phyloP scores from a whole-genome alignment of 164 flowering plant genomes.

The Tinospora cordifolia region DNA sequence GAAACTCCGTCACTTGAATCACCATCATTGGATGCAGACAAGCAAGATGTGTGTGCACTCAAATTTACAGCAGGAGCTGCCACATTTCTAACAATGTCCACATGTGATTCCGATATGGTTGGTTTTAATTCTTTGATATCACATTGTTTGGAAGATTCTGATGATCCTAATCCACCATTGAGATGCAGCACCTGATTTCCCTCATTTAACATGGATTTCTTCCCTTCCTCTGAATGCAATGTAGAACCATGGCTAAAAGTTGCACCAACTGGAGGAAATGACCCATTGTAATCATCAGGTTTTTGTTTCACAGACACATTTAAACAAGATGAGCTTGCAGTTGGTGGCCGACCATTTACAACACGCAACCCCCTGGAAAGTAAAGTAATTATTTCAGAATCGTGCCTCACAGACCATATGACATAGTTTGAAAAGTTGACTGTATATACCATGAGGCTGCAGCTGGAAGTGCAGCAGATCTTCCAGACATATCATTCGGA shows the following conservation, averaged over 20 bases:
- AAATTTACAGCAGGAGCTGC: conserved; percentile 32
- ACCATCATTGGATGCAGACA: conserved; percentile 16
- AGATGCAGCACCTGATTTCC: conserved; percentile 22
- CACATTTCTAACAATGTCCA: conserved; percentile 14
- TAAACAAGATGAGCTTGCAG: conserved; percentile 24
- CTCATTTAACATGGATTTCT: conserved; percentile 27
- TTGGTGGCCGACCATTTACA: conserved; percentile 33
- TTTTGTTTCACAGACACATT: conserved; percentile 44
- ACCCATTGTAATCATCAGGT: conserved; percentile 29
- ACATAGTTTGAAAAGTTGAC: neutral
- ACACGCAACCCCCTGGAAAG: conserved; percentile 65
- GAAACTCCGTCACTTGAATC: neutral
- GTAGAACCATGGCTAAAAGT: conserved; percentile 23
- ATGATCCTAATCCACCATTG: conserved; percentile 18
- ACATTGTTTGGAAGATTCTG: conserved; percentile 24
- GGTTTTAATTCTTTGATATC: conserved; percentile 8
- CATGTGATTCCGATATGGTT: conserved; percentile 9
- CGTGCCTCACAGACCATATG: neutral
- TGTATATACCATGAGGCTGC: conserved; percentile 83
- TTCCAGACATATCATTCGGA: conserved; percentile 59
- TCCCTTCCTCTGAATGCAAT: conserved; percentile 33
- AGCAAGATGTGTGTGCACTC: conserved; percentile 51
- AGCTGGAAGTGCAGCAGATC: conserved; percentile 71
- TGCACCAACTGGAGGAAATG: conserved; percentile 31
- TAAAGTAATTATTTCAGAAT: neutral